Percentiles rank a stretch among this genome's conserved stretches.
These are phyloP conservation scores for Hyaloscypha hepaticicola DNA, from an alignment of 495 filamentous ascomycete species.

Conservation along the genomic window DNA sequence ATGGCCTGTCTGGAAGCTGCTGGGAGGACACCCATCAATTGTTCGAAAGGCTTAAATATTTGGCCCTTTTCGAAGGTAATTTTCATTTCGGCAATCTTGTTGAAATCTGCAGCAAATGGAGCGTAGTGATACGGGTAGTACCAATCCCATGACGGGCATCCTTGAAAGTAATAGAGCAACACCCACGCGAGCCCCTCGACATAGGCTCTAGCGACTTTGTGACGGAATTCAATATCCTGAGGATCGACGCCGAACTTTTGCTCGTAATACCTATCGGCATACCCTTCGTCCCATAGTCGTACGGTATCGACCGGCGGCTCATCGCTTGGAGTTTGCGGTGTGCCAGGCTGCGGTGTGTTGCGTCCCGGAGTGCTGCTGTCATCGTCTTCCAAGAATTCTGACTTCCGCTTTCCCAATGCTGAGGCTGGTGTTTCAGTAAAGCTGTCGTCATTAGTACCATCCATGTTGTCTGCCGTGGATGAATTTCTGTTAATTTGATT, in stretches of 20 bases:
- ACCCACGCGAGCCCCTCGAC: conserved; percentile 99
- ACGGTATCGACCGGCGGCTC: conserved; percentile 76
- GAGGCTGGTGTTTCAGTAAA: conserved; percentile 33
- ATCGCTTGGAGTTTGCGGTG: conserved; percentile 49
- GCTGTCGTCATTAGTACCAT: conserved; percentile 25
- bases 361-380: conserved; percentile 57
- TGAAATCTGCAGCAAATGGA: conserved; percentile 94
- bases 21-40: conserved; percentile 96
- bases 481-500: conserved; percentile 59
- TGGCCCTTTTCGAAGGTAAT: conserved; percentile 82
- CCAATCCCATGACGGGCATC: conserved; percentile 97
- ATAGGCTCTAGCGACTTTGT: conserved; percentile 88
- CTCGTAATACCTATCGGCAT: conserved; percentile 93
- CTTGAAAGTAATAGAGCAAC: conserved; percentile 96
- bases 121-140: conserved; percentile 99
- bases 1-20: conserved; percentile 90
- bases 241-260: conserved; percentile 92
- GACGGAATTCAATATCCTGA: conserved; percentile 79
- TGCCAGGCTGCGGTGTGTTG: conserved; percentile 47
- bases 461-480: conserved; percentile 11
- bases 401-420: conserved; percentile 54
- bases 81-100: conserved; percentile 73
- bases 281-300: conserved; percentile 91
- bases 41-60: conserved; percentile 90
- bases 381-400: conserved; percentile 58